These are phyloP conservation scores for Glycine tomentella DNA, from an alignment of 306 rosid genomes.

Conservation along the genomic window DNA sequence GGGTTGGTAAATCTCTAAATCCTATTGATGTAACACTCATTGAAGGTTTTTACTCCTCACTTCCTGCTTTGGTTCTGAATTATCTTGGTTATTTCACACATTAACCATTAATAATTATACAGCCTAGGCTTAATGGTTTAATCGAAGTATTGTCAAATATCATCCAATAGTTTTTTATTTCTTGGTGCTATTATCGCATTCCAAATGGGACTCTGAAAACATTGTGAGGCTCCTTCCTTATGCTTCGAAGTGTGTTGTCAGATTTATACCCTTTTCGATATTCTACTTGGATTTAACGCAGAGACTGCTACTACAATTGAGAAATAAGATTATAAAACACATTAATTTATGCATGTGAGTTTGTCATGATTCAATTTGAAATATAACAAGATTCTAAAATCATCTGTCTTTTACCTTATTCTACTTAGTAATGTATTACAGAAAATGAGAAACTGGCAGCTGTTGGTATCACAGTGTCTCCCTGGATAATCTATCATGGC, in stretches of 20 bases:
- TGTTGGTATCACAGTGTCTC: conserved; percentile 62
- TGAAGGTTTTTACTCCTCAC: neutral
- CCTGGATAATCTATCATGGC: conserved; percentile 82
- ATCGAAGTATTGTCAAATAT: too few relatives aligned
- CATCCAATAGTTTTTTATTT: too few relatives aligned
- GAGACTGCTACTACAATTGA: neutral
- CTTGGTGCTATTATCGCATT: too few relatives aligned
- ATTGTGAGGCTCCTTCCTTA: too few relatives aligned
- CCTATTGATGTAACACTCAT: too few relatives aligned
- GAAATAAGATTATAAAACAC: neutral
- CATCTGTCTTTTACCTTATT: conserved; percentile 29
- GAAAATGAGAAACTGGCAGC: conserved; percentile 85
- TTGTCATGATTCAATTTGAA: too few relatives aligned
- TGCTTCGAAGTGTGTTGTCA: too few relatives aligned
- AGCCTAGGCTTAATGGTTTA: neutral
- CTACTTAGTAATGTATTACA: conserved; percentile 36
- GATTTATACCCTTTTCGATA: too few relatives aligned
- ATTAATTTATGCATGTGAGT: neutral
- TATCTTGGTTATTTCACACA: too few relatives aligned
- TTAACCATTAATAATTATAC: too few relatives aligned
- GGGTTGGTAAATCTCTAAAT: conserved; percentile 69
- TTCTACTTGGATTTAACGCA: neutral
- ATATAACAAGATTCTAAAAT: neutral
- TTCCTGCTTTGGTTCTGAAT: neutral
- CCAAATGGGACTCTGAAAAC: too few relatives aligned